Evolutionary conservation across 2,329 filamentous ascomycete genomes (phyloP), one percentile per base, ranked within the genome.

Genomic region (Colletotrichum ledebouriae): DNA sequence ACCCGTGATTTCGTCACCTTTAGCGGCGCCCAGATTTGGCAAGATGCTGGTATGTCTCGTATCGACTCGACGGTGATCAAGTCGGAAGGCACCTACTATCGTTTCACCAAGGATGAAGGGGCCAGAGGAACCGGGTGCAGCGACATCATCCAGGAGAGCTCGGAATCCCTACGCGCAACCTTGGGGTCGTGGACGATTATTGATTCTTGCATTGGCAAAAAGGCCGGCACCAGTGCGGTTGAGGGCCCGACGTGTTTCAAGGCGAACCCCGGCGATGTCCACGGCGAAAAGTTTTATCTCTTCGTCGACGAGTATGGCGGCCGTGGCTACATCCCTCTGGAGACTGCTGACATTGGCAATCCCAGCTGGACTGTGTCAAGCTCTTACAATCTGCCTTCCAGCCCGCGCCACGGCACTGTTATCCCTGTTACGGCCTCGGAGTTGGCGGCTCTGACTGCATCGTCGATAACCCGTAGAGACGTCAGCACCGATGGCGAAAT

Each of bases 51-150:
- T 10, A 79, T 78, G 56, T 83, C 85, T 1, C 79, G 85, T 1
- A 87, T 87, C 25, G 85, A 87, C 71, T 83, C 85, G 0, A 87
- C 85, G 0, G 82, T 87, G 0, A 72, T 87, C 13, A 76, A 83
- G 59, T 79, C 78, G 0, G 78, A 77, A 1, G 73, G 74, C 11
- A 74, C 73, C 0, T 86, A 83, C 73, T 84, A 85, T 71, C 84
- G 85, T 10, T 87, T 87, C 72, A 86, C 84, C 17, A 87, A 87
- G 65, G 85, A 87, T 47, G 85, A 87, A 63, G 84, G 83, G 0
- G 82, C 79, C 2, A 78, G 75, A 4, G 55, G 55, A 6, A 86
- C 84, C 0, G 85, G 85, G 2, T 87, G 85, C 72, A 77, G 76
- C 2, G 85, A 87, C 49, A 87, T 87, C 25, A 86, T 87, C 20